Percentiles rank a stretch among this genome's conserved stretches.
phyloP scores from a whole-genome alignment of 176 grass and related monocot species.

The Hordeum marinum region DNA sequence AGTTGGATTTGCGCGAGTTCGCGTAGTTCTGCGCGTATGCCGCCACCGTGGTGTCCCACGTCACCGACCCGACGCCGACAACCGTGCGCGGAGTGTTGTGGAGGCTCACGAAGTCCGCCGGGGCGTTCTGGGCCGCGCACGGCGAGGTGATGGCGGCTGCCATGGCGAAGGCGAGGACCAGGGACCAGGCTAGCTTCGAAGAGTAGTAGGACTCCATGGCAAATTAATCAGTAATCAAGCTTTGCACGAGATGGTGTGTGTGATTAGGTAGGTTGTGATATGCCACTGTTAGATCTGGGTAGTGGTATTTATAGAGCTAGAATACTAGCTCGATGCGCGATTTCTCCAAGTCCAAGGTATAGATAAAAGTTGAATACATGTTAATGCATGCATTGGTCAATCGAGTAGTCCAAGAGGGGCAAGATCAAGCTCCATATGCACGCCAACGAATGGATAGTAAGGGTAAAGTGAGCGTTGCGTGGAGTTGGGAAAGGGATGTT shows the following conservation, averaged over 20 bases:
- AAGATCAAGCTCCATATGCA: background rate
- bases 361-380: background rate
- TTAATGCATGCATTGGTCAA: background rate
- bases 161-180: background rate
- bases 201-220: background rate
- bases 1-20: slow-evolving; percentile 12
- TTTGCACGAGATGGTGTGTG: background rate
- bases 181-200: background rate
- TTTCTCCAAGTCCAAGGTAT: background rate
- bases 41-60: slow-evolving; percentile 33
- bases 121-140: slow-evolving; percentile 33
- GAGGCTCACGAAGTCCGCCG: slow-evolving; percentile 32
- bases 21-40: slow-evolving; percentile 42
- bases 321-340: background rate
- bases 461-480: background rate
- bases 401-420: background rate
- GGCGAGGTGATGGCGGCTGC: background rate
- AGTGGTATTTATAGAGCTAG: slow-evolving; percentile 4
- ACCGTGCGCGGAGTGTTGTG: slow-evolving; percentile 33
- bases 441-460: background rate
- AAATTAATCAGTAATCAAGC: no score
- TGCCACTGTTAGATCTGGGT: background rate
- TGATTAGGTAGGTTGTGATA: background rate
- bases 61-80: slow-evolving; percentile 29
- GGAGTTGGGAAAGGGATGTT: background rate